Percentiles rank a stretch among this genome's conserved stretches.
phyloP scores from a whole-genome alignment of 169 alveolate species.

The Neospora caninum region DNA sequence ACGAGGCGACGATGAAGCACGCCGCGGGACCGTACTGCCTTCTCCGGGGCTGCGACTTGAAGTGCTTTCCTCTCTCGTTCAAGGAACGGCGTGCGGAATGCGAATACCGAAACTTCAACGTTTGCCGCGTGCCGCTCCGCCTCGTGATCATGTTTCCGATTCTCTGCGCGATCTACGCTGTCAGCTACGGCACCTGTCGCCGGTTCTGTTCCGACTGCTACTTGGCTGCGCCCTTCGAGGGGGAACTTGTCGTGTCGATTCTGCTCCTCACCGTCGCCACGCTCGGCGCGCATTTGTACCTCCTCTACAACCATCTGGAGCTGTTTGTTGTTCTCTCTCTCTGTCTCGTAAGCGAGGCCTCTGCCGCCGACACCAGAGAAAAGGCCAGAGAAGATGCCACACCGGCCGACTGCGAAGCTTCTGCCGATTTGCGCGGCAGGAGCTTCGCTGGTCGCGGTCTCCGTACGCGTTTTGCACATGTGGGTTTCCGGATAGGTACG shows the following conservation, averaged over 20 bases:
- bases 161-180: neutral
- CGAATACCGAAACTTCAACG: neutral
- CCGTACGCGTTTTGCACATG: no score
- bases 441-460: no score
- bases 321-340: neutral
- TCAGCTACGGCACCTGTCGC: constrained; percentile 16
- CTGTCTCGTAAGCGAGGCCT: neutral
- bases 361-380: neutral
- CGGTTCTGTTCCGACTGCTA: constrained; percentile 6
- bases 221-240: neutral
- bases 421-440: no score
- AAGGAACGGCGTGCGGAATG: neutral
- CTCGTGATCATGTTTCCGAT: constrained; percentile 22
- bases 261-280: neutral
- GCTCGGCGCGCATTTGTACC: neutral
- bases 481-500: no score
- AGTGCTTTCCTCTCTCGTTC: neutral
- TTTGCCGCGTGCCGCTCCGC: constrained; percentile 16
- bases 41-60: neutral
- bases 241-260: neutral
- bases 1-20: constrained; percentile 1
- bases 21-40: constrained; percentile 13
- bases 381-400: no score
- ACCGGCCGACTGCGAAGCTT: no score
- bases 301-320: neutral